Evolutionary conservation across 495 filamentous ascomycete genomes (phyloP).

Genomic region (Hapsidospora chrysogenum): DNA sequence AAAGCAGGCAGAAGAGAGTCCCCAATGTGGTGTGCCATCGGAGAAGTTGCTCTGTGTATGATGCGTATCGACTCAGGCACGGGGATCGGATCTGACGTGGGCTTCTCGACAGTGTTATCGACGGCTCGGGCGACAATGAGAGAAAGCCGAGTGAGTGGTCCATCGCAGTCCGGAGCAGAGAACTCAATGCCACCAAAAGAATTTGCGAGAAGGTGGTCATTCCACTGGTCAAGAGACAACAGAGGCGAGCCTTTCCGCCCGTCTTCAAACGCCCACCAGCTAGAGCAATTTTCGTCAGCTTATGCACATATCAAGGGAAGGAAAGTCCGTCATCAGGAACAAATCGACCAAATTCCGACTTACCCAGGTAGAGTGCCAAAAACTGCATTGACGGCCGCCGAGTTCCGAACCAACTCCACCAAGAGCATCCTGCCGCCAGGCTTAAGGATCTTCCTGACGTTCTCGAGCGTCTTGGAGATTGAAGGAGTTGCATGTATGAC

Average conservation of each 20-base stretch:
- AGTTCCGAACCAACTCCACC: conserved; percentile 10
- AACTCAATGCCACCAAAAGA: conserved; percentile 20
- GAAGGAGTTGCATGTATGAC: conserved; percentile 29
- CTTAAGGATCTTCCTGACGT: conserved; percentile 27
- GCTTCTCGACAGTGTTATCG: no score
- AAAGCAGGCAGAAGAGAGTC: no score
- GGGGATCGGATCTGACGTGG: no score
- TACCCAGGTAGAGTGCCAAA: conserved; percentile 20
- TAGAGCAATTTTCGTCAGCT: no score
- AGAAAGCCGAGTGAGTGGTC: no score
- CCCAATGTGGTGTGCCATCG: no score
- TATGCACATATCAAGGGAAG: no score
- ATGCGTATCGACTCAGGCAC: no score
- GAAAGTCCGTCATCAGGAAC: no score
- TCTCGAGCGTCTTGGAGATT: conserved; percentile 18
- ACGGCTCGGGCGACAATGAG: no score
- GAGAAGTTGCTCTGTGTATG: no score
- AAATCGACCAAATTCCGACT: no score
- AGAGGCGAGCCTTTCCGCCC: conserved; percentile 9
- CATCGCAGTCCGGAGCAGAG: conserved; percentile 4
- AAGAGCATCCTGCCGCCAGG: conserved; percentile 26
- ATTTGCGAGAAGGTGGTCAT: conserved; percentile 9
- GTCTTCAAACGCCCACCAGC: conserved; percentile 27
- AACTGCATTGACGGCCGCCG: conserved; percentile 10
- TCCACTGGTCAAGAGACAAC: conserved; percentile 10